Percentiles rank a stretch among this genome's conserved stretches.
These are phyloP conservation scores for Oropetium thomaeum DNA, from an alignment of 176 grass and related monocot species.

Conservation along the genomic window DNA sequence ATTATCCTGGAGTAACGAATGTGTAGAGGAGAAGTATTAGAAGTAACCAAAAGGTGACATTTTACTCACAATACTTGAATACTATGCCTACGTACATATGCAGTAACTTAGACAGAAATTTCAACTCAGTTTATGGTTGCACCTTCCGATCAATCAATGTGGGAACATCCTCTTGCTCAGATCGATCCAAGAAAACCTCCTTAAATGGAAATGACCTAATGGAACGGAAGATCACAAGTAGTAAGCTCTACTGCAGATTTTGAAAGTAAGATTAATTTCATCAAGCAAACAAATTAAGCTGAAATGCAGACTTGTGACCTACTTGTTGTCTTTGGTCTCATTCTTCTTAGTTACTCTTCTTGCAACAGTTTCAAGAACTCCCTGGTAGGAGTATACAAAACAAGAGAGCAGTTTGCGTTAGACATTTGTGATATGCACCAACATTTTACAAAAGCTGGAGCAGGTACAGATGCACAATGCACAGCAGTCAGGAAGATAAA, in stretches of 20 bases:
- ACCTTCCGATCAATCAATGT: slow-evolving; percentile 97
- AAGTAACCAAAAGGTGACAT: slow-evolving; percentile 9
- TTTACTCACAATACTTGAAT: background rate
- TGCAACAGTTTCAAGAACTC: slow-evolving; percentile 93
- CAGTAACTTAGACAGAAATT: slow-evolving; percentile 13
- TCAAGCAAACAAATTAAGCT: slow-evolving; percentile 13
- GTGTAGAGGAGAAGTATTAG: slow-evolving; percentile 1
- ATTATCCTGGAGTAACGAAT: slow-evolving; percentile 69
- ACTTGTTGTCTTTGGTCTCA: slow-evolving; percentile 99
- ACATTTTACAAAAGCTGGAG: background rate
- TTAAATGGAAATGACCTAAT: slow-evolving; percentile 89
- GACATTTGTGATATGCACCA: background rate
- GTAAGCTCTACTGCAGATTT: slow-evolving; percentile 19
- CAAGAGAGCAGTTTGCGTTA: slow-evolving; percentile 6
- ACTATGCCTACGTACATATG: slow-evolving; percentile 10
- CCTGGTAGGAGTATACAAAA: slow-evolving; percentile 48
- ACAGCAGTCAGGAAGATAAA: background rate
- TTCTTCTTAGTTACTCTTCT: slow-evolving; percentile 96
- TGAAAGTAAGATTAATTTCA: slow-evolving; percentile 22
- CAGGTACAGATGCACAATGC: background rate
- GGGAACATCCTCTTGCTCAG: slow-evolving; percentile 94
- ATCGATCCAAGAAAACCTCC: slow-evolving; percentile 91
- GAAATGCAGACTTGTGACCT: slow-evolving; percentile 31
- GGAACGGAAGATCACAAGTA: slow-evolving; percentile 25
- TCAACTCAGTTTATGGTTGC: background rate